Evolutionary conservation across 176 grass and related monocot genomes (phyloP), one percentile per base, ranked within the genome.

Genomic region (Oryza glaberrima): DNA sequence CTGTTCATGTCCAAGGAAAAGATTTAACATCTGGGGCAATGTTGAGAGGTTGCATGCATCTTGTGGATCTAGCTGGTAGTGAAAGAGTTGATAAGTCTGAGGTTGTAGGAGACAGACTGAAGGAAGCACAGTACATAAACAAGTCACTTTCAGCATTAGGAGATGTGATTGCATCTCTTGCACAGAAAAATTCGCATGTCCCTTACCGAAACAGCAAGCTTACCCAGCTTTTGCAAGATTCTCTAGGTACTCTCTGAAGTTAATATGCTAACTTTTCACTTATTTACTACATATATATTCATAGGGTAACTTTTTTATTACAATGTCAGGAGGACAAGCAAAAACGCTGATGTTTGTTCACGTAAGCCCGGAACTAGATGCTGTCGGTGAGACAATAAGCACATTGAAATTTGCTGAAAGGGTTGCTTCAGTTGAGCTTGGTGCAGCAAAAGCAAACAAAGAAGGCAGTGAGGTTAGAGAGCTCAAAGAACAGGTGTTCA

Each of bases 321-420:
- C 48, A 17, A 82, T 72, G 35, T 90, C 83, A 98, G 96, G 96
- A 63, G 96, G 96, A 28, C 96, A 98, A 87, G 96, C 96, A 79
- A 98, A 98, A 85, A 94, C 96, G 0, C 71, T 98, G 77, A 95
- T 98, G 96, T 98, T 98, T 61, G 91, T 98, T 82, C 96, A 98
- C 83, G 94, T 95, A 88, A 90, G 87, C 41, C 91, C 96, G 15
- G 91, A 98, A 83, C 70, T 38, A 41, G 91, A 98, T 41, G 66
- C 87, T 49, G 69, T 89, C 13, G 72, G 91, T 67, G 96, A 95
- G 74, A 94, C 87, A 38, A 30, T 95, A 84, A 94, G 96, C 87
- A 94, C 96, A 22, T 90, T 98, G 23, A 95, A 98, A 65, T 98
- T 98, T 81, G 93, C 93, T 67, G 93, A 98, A 65, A 63, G 96